phyloP scores from a whole-genome alignment of 495 filamentous ascomycete species.

The Hypoxylon crocopeplum region DNA sequence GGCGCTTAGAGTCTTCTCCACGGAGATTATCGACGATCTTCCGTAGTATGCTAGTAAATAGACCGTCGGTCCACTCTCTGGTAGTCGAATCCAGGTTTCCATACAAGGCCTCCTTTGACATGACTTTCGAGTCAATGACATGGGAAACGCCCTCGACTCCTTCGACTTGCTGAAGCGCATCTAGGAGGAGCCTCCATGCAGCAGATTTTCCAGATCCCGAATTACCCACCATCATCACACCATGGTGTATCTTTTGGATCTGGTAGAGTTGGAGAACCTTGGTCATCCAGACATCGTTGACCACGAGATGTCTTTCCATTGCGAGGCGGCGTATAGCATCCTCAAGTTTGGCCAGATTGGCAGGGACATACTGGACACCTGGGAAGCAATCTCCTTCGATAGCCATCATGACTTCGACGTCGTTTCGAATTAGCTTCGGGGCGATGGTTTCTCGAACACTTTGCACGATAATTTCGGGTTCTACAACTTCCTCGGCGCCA shows the following conservation, averaged over 20 bases:
- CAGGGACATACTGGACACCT: conserved; percentile 89
- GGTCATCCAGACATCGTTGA: conserved; percentile 93
- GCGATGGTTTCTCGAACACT: conserved; percentile 98
- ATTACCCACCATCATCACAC: conserved; percentile 99
- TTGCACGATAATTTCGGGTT: conserved; percentile 98
- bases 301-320: conserved; percentile 78
- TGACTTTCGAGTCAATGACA: conserved; percentile 98
- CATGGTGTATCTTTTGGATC: conserved; percentile 96
- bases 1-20: conserved; percentile 92
- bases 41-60: conserved; percentile 96
- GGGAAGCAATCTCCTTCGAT: conserved; percentile 91
- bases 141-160: conserved; percentile 92
- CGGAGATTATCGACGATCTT: conserved; percentile 99
- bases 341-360: conserved; percentile 78
- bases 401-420: conserved; percentile 84
- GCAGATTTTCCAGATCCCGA: conserved; percentile 95
- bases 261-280: conserved; percentile 97
- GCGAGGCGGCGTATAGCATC: conserved; percentile 83
- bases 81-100: conserved; percentile 96
- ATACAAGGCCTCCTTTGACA: conserved; percentile 98
- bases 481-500: conserved; percentile 75
- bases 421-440: conserved; percentile 89
- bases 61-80: conserved; percentile 96
- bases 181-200: conserved; percentile 92
- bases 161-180: conserved; percentile 89